phyloP scores from a whole-genome alignment of 1,284 basidiomycete species.

The Athelia sp. region DNA sequence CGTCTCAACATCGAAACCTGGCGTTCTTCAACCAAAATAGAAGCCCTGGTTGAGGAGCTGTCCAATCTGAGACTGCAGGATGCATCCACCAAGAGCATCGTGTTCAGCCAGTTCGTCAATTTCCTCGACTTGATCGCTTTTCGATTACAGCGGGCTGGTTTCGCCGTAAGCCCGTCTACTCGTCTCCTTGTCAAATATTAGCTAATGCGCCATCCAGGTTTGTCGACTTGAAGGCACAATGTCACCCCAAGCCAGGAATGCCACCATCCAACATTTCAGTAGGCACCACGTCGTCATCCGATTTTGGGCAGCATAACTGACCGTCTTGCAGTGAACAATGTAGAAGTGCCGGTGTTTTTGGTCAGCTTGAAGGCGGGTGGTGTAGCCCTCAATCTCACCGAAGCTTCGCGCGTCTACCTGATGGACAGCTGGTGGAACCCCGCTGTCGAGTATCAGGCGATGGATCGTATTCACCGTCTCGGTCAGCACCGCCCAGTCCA shows the following conservation, averaged over 20 bases:
- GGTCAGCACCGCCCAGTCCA: conserved; percentile 91
- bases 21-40: conserved; percentile 96
- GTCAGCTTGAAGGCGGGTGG: conserved; percentile 96
- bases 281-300: conserved; percentile 20
- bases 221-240: conserved; percentile 96
- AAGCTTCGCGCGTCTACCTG: conserved; percentile 89
- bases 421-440: conserved; percentile 96
- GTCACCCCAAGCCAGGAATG: conserved; percentile 93
- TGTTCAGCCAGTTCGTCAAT: conserved; percentile 93
- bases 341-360: conserved; percentile 94
- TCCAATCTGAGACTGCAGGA: conserved; percentile 81
- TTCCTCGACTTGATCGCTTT: conserved; percentile 91
- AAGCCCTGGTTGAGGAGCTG: conserved; percentile 94
- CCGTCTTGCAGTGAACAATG: conserved; percentile 71
- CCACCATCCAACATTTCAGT: conserved; percentile 95
- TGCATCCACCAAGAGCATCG: conserved; percentile 92
- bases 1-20: conserved; percentile 86
- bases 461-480: conserved; percentile 93
- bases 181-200: not conserved
- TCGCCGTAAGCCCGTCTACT: conserved; percentile 50
- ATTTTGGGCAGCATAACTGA: conserved; percentile 4
- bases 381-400: conserved; percentile 90
- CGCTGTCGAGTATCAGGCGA: conserved; percentile 84
- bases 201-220: conserved; percentile 45
- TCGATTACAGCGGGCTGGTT: conserved; percentile 88